Evolutionary conservation across 1,139 yeast species (phyloP), one percentile per base, ranked within the genome.

Genomic region (Scheffersomyces parashehatae): DNA sequence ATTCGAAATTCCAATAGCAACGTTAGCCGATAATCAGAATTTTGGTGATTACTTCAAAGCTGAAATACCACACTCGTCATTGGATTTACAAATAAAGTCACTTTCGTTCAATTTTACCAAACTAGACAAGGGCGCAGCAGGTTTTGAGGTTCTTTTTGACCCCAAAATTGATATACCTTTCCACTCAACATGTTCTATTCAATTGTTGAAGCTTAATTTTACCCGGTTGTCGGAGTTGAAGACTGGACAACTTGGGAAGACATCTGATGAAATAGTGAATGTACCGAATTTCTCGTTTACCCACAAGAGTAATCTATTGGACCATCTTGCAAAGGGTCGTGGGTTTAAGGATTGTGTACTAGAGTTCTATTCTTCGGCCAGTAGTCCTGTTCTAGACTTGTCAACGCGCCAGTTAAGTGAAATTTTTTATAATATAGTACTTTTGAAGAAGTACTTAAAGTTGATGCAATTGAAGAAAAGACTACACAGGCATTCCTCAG

Each of bases 111-210:
- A 68, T 49, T 50, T 67, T 15, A 56, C 65, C 13, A 64, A 69
- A 43, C 47, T 78, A 26, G 51, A 59, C 20, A 52, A 60, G 10
- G 62, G 60, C 35, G 66, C 77, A 9, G 82, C 89, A 1, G 91
- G 90, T 0, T 85, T 73, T 56, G 84, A 83, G 44, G 68, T 83
- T 3, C 56, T 75, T 13, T 85, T 80, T 54, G 68, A 71, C 31
- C 69, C 76, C 9, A 58, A 50, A 5, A 40, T 62, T 3, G 89
- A 84, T 49, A 60, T 60, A 12, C 90, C 90, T 1, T 60, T 80
- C 37, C 82, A 81, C 46, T 51, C 74, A 33, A 69, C 81, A 12
- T 46, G 69, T 3, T 71, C 83, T 0, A 53, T 78, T 0, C 82
- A 73, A 50, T 45, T 76, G 11, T 57, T 75, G 6, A 59, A 71